Percentiles rank a stretch among this genome's conserved stretches.
Evolutionary conservation across 352 stramenopile species (phyloP).

Genomic region (Pythium periplocum): DNA sequence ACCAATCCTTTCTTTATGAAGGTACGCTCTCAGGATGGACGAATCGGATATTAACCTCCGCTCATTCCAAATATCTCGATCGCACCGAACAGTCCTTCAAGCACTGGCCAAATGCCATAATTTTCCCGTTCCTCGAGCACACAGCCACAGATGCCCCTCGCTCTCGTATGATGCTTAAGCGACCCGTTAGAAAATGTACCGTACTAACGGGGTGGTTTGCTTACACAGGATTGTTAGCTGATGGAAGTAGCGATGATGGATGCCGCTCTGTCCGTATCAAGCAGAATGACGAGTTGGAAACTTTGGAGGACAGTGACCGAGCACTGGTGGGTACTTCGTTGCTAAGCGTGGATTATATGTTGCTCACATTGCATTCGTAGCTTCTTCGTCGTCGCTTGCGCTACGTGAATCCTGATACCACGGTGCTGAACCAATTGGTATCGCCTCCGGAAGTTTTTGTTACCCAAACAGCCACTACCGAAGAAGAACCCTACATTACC

Average conservation of each 20-base stretch:
- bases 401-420: slow-evolving; percentile 49
- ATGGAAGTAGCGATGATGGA: slow-evolving; percentile 19
- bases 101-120: slow-evolving; percentile 71
- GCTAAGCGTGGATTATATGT: slow-evolving; percentile 1
- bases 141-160: too few species aligned
- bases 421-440: slow-evolving; percentile 63
- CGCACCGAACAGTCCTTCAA: slow-evolving; percentile 30
- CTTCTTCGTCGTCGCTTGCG: slow-evolving; percentile 55
- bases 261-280: slow-evolving; percentile 44
- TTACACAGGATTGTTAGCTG: not conserved
- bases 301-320: slow-evolving; percentile 27
- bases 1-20: slow-evolving; percentile 89
- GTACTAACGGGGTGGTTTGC: too few species aligned
- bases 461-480: slow-evolving; percentile 37
- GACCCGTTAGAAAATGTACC: too few species aligned
- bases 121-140: slow-evolving; percentile 59
- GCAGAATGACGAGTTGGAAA: slow-evolving; percentile 39
- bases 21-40: too few species aligned
- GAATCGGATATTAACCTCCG: too few species aligned
- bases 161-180: too few species aligned
- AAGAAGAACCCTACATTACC: slow-evolving; percentile 61
- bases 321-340: slow-evolving; percentile 25
- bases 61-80: too few species aligned
- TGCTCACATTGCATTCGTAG: slow-evolving; percentile 12
- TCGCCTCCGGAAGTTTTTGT: slow-evolving; percentile 36